Percentiles rank a stretch among this genome's conserved stretches.
Conservation (phyloP, 306 rosid species). For the Morella rubra region DNA sequence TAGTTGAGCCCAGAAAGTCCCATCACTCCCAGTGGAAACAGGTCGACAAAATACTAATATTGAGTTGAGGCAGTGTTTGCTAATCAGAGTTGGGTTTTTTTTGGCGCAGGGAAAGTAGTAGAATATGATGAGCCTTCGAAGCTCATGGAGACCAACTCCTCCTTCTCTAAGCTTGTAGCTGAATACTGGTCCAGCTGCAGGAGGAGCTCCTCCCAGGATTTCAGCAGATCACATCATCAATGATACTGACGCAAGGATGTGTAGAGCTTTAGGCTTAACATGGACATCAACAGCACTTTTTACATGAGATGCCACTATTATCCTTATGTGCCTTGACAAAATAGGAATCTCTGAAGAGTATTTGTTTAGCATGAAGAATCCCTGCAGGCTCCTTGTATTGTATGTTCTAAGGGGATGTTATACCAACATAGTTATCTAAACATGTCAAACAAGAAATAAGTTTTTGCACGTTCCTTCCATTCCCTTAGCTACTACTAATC, state of each 20-base stretch:
- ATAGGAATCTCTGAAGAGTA: too few relatives aligned
- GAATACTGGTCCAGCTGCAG: constrained; percentile 67
- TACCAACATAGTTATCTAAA: too few relatives aligned
- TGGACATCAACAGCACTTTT: not conserved
- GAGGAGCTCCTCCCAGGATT: constrained; percentile 27
- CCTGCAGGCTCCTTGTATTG: too few relatives aligned
- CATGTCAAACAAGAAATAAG: too few relatives aligned
- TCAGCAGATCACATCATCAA: not conserved
- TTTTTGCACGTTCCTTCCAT: too few relatives aligned
- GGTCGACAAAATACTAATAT: not conserved
- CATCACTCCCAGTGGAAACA: too few relatives aligned
- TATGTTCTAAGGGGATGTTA: too few relatives aligned
- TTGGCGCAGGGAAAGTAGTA: constrained; percentile 45
- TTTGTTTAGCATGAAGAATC: too few relatives aligned
- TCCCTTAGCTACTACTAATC: too few relatives aligned
- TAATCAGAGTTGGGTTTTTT: not conserved
- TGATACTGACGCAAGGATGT: not conserved
- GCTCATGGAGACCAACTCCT: constrained; percentile 51
- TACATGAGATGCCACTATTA: too few relatives aligned
- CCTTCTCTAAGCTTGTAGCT: constrained; percentile 66
- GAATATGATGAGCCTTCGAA: constrained; percentile 59
- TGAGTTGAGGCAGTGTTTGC: not conserved
- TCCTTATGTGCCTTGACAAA: too few relatives aligned
- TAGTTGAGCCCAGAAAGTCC: too few relatives aligned
- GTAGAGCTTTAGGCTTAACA: not conserved